A percentile compares a stretch with the other conserved stretches of the same genome.
Evolutionary conservation across 108 stramenopile genomes (phyloP).

Genomic region (Epithemia pelagica): DNA sequence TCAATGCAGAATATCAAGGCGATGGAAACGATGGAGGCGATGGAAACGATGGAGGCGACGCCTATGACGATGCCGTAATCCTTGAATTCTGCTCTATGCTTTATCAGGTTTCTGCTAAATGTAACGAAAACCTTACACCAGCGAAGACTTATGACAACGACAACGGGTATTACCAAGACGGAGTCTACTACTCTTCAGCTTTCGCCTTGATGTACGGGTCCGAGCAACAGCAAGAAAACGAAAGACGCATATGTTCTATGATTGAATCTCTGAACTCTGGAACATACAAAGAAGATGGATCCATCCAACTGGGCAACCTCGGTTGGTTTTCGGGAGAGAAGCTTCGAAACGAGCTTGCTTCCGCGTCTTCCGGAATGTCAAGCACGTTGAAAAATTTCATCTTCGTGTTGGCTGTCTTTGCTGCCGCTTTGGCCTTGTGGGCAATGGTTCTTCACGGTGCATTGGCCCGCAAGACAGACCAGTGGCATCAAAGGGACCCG

Average conservation of each 20-base stretch:
- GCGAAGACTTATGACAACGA: neutral
- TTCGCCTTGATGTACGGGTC: slow-evolving; percentile 8
- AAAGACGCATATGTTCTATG: slow-evolving; percentile 24
- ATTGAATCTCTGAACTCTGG: slow-evolving; percentile 35
- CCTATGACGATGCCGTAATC: slow-evolving; percentile 11
- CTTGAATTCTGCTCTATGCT: slow-evolving; percentile 35
- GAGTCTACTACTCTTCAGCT: neutral
- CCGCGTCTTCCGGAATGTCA: slow-evolving; percentile 18
- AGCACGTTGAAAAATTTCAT: slow-evolving; percentile 17
- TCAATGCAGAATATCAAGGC: slow-evolving; percentile 19
- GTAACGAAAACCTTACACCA: slow-evolving; percentile 37
- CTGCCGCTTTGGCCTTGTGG: slow-evolving; percentile 17
- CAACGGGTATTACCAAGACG: slow-evolving; percentile 5
- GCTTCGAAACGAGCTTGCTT: slow-evolving; percentile 14
- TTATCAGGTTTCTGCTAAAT: slow-evolving; percentile 37
- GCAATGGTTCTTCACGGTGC: slow-evolving; percentile 13
- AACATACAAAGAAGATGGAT: slow-evolving; percentile 36
- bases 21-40: too few relatives aligned
- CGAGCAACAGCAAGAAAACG: slow-evolving; percentile 13
- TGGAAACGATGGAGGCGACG: neutral
- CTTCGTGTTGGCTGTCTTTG: slow-evolving; percentile 13
- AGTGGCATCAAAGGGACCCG: slow-evolving; percentile 1
- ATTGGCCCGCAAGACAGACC: slow-evolving; percentile 11
- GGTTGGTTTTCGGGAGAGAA: slow-evolving; percentile 24
- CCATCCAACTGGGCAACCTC: slow-evolving; percentile 18